Evolutionary conservation across 148 eudicot species (phyloP).

Genomic region (Rhododendron molle): DNA sequence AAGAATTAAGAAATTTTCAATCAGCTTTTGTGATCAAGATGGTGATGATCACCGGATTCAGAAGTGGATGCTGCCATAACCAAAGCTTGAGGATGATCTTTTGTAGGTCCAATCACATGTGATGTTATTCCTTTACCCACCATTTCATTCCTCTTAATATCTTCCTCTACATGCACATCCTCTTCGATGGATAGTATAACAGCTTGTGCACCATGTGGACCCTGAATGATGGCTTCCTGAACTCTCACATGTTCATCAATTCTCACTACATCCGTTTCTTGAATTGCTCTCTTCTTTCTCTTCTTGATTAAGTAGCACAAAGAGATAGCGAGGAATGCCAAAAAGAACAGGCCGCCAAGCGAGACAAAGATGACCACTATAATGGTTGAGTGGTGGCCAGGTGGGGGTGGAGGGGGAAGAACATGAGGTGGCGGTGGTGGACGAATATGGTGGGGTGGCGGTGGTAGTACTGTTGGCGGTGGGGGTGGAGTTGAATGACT

Average conservation of each 20-base stretch:
- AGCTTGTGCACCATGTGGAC: slow-evolving; percentile 64
- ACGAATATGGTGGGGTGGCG: slow-evolving; percentile 20
- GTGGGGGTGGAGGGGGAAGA: slow-evolving; percentile 40
- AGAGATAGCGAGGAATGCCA: slow-evolving; percentile 59
- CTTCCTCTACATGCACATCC: slow-evolving; percentile 59
- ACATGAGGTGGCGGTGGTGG: slow-evolving; percentile 21
- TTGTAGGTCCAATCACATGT: slow-evolving; percentile 15
- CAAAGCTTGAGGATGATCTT: slow-evolving; percentile 30
- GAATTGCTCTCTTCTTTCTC: slow-evolving; percentile 44
- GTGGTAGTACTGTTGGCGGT: slow-evolving; percentile 16
- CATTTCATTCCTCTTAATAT: slow-evolving; percentile 38
- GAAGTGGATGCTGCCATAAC: slow-evolving; percentile 19
- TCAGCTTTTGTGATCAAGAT: neutral
- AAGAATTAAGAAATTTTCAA: neutral
- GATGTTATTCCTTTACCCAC: slow-evolving; percentile 18
- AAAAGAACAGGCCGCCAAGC: slow-evolving; percentile 74
- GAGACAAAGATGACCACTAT: slow-evolving; percentile 59
- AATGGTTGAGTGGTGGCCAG: slow-evolving; percentile 52
- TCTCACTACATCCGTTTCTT: slow-evolving; percentile 43
- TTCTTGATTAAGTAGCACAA: slow-evolving; percentile 63
- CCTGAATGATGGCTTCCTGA: slow-evolving; percentile 53
- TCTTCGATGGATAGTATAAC: slow-evolving; percentile 56
- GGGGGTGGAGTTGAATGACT: slow-evolving; percentile 30
- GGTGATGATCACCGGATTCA: neutral
- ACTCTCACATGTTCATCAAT: slow-evolving; percentile 54